Percentiles rank a stretch among this genome's conserved stretches.
Conservation (phyloP, 768 basidiomycete genomes). For the Neoboletus magnificus region DNA sequence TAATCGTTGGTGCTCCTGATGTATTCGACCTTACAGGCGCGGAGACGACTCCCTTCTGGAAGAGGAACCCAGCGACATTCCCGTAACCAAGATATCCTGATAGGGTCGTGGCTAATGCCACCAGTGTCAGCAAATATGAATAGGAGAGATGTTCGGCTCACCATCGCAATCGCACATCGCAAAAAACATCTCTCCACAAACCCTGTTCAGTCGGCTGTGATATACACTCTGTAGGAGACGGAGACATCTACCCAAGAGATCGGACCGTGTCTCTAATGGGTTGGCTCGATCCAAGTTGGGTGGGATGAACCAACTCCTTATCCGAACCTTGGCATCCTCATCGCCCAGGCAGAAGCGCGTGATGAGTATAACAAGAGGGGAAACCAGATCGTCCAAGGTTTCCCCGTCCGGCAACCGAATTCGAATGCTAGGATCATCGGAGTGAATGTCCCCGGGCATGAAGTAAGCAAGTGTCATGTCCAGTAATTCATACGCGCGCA, state of each 20-base stretch:
- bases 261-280: conserved; percentile 69
- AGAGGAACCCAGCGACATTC: conserved; percentile 92
- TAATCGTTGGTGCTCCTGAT: conserved; percentile 33
- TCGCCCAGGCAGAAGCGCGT: conserved; percentile 67
- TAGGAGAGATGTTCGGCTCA: conserved; percentile 23
- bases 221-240: conserved; percentile 74
- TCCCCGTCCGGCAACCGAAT: conserved; percentile 41
- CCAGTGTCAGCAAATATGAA: not conserved
- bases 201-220: conserved; percentile 66
- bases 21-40: conserved; percentile 43
- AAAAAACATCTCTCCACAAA: conserved; percentile 85
- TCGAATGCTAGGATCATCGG: conserved; percentile 63
- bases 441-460: conserved; percentile 60
- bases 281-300: conserved; percentile 73
- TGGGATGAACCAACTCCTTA: conserved; percentile 73
- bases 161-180: conserved; percentile 78
- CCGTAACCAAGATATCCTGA: conserved; percentile 89
- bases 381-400: conserved; percentile 71
- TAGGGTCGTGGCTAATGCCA: conserved; percentile 55
- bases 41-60: conserved; percentile 80
- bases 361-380: conserved; percentile 74
- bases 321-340: conserved; percentile 48
- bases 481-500: conserved; percentile 65
- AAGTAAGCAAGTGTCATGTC: conserved; percentile 58
- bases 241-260: conserved; percentile 75